Base-by-base conservation (phyloP, 1,284 basidiomycete species). In the Amylostereum areolatum region DNA sequence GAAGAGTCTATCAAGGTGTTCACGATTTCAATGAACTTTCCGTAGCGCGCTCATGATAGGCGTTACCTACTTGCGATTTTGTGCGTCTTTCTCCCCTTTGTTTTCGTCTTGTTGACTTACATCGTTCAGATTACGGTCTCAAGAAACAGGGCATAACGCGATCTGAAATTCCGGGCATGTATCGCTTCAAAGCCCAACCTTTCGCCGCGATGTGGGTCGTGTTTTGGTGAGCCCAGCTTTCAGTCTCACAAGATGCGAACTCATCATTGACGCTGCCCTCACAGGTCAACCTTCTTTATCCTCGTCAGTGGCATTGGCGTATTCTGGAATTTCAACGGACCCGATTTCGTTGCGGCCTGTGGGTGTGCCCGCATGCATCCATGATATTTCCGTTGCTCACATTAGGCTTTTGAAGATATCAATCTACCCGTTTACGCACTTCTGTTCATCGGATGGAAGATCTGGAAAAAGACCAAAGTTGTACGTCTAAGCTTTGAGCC, bases 131-230 rank as follows among this genome's bases (percentile, higher is more conserved):
- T 48, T 53, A 56, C 42, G 55, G 55, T 28, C 30, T 53, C 29
- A 50, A 49, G 36, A 36, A 34, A 8, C 55, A 53, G 42, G 31
- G 41, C n/a, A 43, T 18, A 12, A 49, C 46, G 4, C 33, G 51
- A 44, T 46, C 32, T 12, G 59, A 57, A 1, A 45, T 59, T 31
- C n/a, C 44, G 31, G 35, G 33, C 4, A 28, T 45, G 36, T 63
- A 64, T 24, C 55, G 62, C 33, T 61, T 61, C 3, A 37, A 52
- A n/a, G 45, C 65, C 39, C 63, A 64, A 31, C 62, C 63, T 2
- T 62, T 54, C 27, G 57, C 56, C 11, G 58, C 62, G 4, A 61
- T 63, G 55, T 64, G 63, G 58, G 61, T 51, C 4, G 43, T 64
- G 28, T 60, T 65, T 47, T 64, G 63, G 61, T 64, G 45, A 30